A percentile compares a stretch with the other conserved stretches of the same genome.
phyloP scores from a whole-genome alignment of 768 basidiomycete species.

The Agrocybe praecox region DNA sequence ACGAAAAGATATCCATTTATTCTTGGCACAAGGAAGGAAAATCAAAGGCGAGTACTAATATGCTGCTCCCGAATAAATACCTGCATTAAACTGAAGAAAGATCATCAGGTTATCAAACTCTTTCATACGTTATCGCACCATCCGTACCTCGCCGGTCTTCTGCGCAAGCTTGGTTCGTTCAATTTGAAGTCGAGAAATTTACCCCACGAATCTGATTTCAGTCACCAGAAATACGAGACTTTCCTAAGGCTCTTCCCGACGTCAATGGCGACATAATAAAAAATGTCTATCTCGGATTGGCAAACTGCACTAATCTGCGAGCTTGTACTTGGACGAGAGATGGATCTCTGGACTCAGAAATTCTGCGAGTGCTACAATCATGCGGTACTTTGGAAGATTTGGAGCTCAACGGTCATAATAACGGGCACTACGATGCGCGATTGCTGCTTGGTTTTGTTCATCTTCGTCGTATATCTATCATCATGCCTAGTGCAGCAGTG shows the following conservation, averaged over 20 bases:
- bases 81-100: not conserved
- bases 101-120: conserved; percentile 54
- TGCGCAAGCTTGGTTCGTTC: conserved; percentile 58
- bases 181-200: not conserved
- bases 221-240: conserved; percentile 67
- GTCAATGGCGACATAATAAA: conserved; percentile 35
- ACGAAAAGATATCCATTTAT: conserved; percentile 61
- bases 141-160: conserved; percentile 58
- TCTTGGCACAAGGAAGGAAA: conserved; percentile 75
- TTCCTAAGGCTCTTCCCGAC: conserved; percentile 54
- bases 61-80: not conserved
- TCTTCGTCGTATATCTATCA: conserved; percentile 61
- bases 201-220: not conserved
- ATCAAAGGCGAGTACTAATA: conserved; percentile 48
- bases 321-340: conserved; percentile 83
- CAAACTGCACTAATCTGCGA: conserved; percentile 61
- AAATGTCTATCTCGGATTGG: conserved; percentile 50
- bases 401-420: conserved; percentile 72
- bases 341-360: conserved; percentile 63
- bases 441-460: conserved; percentile 52
- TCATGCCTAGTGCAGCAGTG: conserved; percentile 71
- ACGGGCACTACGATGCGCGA: conserved; percentile 55
- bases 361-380: conserved; percentile 53
- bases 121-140: conserved; percentile 61
- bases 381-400: conserved; percentile 51